phyloP scores from a whole-genome alignment of 192 early-diverging fungal genomes.

The Powellomyces hirtus region DNA sequence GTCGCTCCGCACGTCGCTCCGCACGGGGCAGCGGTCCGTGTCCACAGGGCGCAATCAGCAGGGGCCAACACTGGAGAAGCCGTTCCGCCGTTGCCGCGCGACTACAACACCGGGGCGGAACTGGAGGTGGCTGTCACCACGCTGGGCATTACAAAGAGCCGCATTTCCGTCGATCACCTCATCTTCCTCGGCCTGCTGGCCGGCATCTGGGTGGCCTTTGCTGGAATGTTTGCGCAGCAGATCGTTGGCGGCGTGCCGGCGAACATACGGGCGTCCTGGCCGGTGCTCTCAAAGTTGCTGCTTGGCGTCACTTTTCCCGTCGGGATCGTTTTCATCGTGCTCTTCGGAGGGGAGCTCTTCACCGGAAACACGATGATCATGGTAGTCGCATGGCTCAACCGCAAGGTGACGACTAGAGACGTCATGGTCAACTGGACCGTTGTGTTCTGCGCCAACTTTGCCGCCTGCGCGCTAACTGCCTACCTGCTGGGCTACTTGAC shows the following conservation, averaged over 20 bases:
- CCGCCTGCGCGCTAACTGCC: constrained; percentile 12
- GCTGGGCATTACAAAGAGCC: constrained; percentile 10
- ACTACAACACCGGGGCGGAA: constrained; percentile 30
- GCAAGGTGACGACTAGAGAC: constrained; percentile 10
- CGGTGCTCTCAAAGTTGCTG: constrained; percentile 25
- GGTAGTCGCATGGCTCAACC: constrained; percentile 25
- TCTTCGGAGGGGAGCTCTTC: constrained; percentile 39
- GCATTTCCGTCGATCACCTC: constrained; percentile 5
- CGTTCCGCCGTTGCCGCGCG: constrained; percentile 2
- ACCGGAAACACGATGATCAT: constrained; percentile 39
- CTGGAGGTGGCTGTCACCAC: constrained; percentile 2
- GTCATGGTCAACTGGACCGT: constrained; percentile 32
- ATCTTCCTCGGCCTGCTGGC: constrained; percentile 19
- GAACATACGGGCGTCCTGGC: constrained; percentile 14
- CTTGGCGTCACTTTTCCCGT: constrained; percentile 32
- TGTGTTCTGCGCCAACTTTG: constrained; percentile 33
- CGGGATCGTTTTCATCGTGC: constrained; percentile 32
- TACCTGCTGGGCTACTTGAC: constrained; percentile 31
- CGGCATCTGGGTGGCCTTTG: constrained; percentile 25
- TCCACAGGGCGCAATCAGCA: neutral
- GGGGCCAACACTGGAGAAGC: neutral
- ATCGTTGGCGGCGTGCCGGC: constrained; percentile 28
- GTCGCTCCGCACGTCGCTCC: constrained; percentile 14
- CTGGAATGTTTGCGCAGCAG: constrained; percentile 25
- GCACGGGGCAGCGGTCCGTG: neutral